Evolutionary conservation across 2,329 filamentous ascomycete species (phyloP).

Genomic region (Ophiocordyceps robertsii): DNA sequence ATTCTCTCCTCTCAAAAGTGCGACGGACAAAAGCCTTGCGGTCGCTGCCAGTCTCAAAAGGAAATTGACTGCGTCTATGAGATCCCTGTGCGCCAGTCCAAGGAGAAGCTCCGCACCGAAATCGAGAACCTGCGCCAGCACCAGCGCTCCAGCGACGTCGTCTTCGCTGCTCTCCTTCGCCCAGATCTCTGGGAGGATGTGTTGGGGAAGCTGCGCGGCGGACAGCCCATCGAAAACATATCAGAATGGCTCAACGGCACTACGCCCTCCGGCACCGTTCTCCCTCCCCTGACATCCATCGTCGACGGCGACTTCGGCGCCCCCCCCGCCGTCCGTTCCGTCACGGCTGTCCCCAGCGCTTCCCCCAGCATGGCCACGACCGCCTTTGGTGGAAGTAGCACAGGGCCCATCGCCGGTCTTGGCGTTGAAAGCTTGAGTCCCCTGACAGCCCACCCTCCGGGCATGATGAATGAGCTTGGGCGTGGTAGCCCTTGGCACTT

Average conservation of each 20-base stretch:
- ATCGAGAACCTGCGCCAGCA: constrained; percentile 42
- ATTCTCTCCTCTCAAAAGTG: constrained; percentile 25
- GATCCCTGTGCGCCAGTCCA: constrained; percentile 48
- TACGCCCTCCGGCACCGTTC: constrained; percentile 10
- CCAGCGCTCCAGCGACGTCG: constrained; percentile 39
- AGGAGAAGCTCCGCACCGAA: constrained; percentile 45
- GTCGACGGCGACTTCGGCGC: constrained; percentile 5
- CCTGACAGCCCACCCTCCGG: constrained; percentile 13
- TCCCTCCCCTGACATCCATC: constrained; percentile 13
- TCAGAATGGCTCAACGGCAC: constrained; percentile 36
- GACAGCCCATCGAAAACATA: constrained; percentile 40
- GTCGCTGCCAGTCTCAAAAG: constrained; percentile 39
- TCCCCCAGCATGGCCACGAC: neutral
- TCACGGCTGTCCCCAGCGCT: neutral
- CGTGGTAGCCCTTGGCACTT: constrained; percentile 35
- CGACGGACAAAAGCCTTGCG: constrained; percentile 43
- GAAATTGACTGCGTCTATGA: constrained; percentile 47
- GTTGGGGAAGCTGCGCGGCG: constrained; percentile 35
- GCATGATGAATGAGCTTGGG: constrained; percentile 23
- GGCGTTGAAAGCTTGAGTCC: constrained; percentile 15
- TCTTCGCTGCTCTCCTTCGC: constrained; percentile 39
- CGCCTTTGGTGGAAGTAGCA: constrained; percentile 13
- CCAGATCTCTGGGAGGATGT: constrained; percentile 41
- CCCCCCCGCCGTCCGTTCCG: constrained; percentile 4
- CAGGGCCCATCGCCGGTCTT: constrained; percentile 15